Evolutionary conservation across 441 rosid species (phyloP).

Genomic region (Eutrema salsugineum): DNA sequence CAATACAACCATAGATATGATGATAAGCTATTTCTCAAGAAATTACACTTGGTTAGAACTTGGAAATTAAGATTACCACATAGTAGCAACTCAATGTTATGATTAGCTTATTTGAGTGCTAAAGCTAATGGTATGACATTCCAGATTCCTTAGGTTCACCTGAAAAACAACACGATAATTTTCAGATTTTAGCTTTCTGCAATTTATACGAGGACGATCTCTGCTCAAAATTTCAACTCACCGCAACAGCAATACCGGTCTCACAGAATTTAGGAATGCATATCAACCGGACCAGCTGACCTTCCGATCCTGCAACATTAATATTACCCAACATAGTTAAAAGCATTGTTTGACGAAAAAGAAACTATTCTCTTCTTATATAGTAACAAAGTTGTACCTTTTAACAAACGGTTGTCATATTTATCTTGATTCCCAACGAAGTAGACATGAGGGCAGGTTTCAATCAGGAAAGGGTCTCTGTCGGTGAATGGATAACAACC

Average conservation of each 20-base stretch:
- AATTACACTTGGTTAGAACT: background rate
- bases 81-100: constrained; percentile 8
- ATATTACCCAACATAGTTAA: background rate
- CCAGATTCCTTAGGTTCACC: constrained; percentile 81
- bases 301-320: constrained; percentile 67
- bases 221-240: constrained; percentile 31
- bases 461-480: constrained; percentile 91
- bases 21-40: background rate
- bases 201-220: background rate
- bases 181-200: background rate
- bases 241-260: constrained; percentile 83
- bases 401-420: constrained; percentile 52
- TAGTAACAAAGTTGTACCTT: constrained; percentile 41
- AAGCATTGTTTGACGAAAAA: background rate
- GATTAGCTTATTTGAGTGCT: constrained; percentile 44
- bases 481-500: constrained; percentile 96
- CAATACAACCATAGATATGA: background rate
- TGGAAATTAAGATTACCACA: background rate
- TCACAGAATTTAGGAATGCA: constrained; percentile 81
- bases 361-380: background rate
- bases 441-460: constrained; percentile 93
- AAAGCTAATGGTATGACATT: constrained; percentile 75
- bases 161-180: constrained; percentile 26
- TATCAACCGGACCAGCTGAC: constrained; percentile 76
- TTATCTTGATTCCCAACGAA: constrained; percentile 83